Percentiles rank a stretch among this genome's conserved stretches.
These are phyloP conservation scores for Leishmania arabica DNA, from an alignment of 208 protist genomes.

Conservation along the genomic window DNA sequence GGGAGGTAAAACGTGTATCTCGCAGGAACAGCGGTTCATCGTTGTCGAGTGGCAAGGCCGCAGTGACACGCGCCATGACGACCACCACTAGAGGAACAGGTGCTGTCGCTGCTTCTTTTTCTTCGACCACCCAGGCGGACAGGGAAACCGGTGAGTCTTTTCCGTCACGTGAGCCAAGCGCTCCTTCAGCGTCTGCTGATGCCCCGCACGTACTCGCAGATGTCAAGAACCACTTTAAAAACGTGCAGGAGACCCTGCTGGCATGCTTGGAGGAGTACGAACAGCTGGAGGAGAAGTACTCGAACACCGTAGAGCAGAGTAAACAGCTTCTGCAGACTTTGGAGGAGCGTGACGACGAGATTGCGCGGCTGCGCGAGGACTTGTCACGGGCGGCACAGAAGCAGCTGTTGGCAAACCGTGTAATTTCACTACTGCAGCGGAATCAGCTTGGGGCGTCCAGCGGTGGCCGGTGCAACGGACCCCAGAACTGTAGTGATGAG, in stretches of 20 bases:
- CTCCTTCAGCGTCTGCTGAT: background rate
- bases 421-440: background rate
- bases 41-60: background rate
- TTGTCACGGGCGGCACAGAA: background rate
- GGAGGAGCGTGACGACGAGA: constrained; percentile 18
- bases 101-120: background rate
- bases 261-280: constrained; percentile 34
- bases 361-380: constrained; percentile 20
- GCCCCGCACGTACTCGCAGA: constrained; percentile 15
- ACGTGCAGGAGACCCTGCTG: constrained; percentile 22
- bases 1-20: background rate
- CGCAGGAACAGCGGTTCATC: background rate
- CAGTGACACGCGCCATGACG: background rate
- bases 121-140: background rate
- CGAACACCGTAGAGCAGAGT: constrained; percentile 33
- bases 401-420: background rate
- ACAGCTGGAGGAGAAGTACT: constrained; percentile 35
- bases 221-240: constrained; percentile 32
- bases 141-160: background rate
- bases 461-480: background rate
- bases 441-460: background rate
- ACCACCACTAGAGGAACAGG: background rate
- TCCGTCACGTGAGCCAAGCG: background rate
- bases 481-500: background rate
- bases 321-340: constrained; percentile 26